phyloP scores from a whole-genome alignment of 2,329 filamentous ascomycete species.

The Fusarium fracticaudum region DNA sequence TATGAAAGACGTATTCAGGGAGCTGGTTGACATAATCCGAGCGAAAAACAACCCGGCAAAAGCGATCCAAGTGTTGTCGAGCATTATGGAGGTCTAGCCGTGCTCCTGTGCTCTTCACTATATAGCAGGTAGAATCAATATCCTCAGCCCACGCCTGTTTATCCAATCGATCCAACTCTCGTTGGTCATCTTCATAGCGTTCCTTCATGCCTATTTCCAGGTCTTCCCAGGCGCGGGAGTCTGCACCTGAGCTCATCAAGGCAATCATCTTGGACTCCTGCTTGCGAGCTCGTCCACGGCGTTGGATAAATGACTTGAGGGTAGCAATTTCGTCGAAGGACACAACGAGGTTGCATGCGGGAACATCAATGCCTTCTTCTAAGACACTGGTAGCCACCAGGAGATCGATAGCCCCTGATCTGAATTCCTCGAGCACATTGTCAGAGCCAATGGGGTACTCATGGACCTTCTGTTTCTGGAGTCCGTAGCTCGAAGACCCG shows the following conservation, averaged over 20 bases:
- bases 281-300: conserved; percentile 63
- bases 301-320: conserved; percentile 68
- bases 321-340: conserved; percentile 63
- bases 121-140: conserved; percentile 42
- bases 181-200: conserved; percentile 73
- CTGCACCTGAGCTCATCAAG: conserved; percentile 43
- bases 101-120: conserved; percentile 62
- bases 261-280: conserved; percentile 61
- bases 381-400: conserved; percentile 71
- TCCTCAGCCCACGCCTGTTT: conserved; percentile 57
- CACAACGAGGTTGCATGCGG: conserved; percentile 69
- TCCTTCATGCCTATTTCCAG: conserved; percentile 79
- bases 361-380: conserved; percentile 75
- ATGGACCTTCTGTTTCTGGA: conserved; percentile 53
- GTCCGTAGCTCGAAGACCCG: conserved; percentile 57
- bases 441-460: conserved; percentile 49
- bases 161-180: conserved; percentile 57
- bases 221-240: conserved; percentile 64
- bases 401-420: conserved; percentile 63
- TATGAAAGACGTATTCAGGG: conserved; percentile 72
- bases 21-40: conserved; percentile 69
- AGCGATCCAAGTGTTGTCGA: conserved; percentile 80
- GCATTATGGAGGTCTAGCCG: conserved; percentile 78
- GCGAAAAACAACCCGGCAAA: conserved; percentile 72
- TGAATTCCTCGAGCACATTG: conserved; percentile 58